phyloP scores from a whole-genome alignment of 108 stramenopile species.

The Pseudonitzschia pungens region DNA sequence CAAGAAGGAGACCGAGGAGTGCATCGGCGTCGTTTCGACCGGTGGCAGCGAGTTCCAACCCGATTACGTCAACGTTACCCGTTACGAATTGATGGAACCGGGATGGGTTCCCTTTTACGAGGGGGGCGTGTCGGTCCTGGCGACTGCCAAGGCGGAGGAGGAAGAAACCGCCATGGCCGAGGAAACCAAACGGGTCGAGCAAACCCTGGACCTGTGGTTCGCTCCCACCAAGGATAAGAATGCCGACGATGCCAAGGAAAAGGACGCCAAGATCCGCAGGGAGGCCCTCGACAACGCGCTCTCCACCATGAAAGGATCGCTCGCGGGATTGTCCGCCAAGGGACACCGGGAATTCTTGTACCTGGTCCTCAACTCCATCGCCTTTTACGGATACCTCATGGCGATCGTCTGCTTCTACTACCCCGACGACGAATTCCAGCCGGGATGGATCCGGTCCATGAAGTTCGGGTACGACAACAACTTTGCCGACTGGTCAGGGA shows the following conservation, averaged over 20 bases:
- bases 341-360: conserved; percentile 81
- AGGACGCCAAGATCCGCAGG: conserved; percentile 30
- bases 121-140: conserved; percentile 16
- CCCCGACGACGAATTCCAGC: conserved; percentile 56
- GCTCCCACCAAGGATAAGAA: conserved; percentile 11
- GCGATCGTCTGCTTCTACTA: conserved; percentile 63
- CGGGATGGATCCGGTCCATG: conserved; percentile 41
- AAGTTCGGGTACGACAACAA: conserved; percentile 57
- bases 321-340: conserved; percentile 34
- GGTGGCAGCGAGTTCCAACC: neutral
- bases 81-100: conserved; percentile 31
- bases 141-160: neutral
- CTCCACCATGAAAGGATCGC: conserved; percentile 25
- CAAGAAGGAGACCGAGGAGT: conserved; percentile 43
- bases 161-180: conserved; percentile 12
- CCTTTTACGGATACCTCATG: conserved; percentile 81
- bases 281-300: conserved; percentile 24
- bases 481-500: conserved; percentile 82
- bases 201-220: conserved; percentile 24
- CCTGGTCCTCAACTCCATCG: conserved; percentile 78
- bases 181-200: conserved; percentile 16
- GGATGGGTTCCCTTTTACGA: conserved; percentile 73
- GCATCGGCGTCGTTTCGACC: conserved; percentile 31
- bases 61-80: conserved; percentile 8
- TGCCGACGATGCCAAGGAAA: conserved; percentile 13